Base-by-base conservation (phyloP, 306 rosid species). In the Alnus rubra region DNA sequence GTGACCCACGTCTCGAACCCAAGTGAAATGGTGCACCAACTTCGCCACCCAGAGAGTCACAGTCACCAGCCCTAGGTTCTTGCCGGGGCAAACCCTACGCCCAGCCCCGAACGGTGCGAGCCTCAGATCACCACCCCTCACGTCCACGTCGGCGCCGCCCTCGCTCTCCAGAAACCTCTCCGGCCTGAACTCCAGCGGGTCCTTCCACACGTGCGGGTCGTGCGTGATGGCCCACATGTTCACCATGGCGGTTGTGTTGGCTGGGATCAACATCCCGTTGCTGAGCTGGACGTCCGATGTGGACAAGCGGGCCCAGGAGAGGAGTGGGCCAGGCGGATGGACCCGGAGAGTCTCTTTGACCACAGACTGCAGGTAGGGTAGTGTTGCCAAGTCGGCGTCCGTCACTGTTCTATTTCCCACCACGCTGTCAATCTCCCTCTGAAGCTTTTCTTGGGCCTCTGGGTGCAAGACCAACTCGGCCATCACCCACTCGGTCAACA, bases 221-320 rank as follows among this genome's bases (percentile, higher is more conserved):
- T 87, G 92, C 0, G 90, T 85, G 23, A 89, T 89, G 72, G 89
- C 87, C 92, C 92, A 89, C 92, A 89, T 89, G 78, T 89, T 89
- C 39, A 89, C 89, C 90, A 89, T 87, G 56, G 92, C 90, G 3
- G 89, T 87, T 1, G 93, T 89, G 63, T 80, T 35, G 14, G 82
- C 84, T 1, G 93, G 93, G 63, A 89, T 52, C 23, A 87, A 69
- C 90, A 87, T 87, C 2, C 91, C 91, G 82, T 89, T 87, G 85
- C 86, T 85, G 60, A 87, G 88, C 35, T 84, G 87, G 63, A 87
- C 88, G 35, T 87, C 89, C 4, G 91, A 81, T 55, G 89, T 87
- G 15, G 93, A 85, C 7, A 89, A 73, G 0, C 93, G 83, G 75
- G 93, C 93, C 93, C 93, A 89, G 2, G 92, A 89, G 4, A 89